Percentiles rank a stretch among this genome's conserved stretches.
phyloP scores from a whole-genome alignment of 2,329 filamentous ascomycete genomes.

The Teratosphaeria epicoccoides region DNA sequence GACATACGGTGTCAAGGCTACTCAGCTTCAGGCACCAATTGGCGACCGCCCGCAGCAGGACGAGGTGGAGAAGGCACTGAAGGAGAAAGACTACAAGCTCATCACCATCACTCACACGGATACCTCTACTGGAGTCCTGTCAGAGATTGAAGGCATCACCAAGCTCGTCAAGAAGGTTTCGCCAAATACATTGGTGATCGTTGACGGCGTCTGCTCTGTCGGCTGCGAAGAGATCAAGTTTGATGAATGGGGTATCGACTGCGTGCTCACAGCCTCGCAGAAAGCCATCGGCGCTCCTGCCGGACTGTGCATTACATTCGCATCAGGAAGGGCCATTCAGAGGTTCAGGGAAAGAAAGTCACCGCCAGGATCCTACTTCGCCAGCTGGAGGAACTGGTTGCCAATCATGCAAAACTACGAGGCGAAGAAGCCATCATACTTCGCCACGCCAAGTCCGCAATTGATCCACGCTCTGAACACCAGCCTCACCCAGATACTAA shows the following conservation, averaged over 20 bases:
- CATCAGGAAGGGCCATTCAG: slow-evolving; percentile 77
- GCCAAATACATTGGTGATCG: slow-evolving; percentile 80
- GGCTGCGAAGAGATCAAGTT: slow-evolving; percentile 93
- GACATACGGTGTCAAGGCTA: slow-evolving; percentile 82
- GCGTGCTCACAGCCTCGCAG: slow-evolving; percentile 85
- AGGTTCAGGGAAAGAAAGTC: slow-evolving; percentile 69
- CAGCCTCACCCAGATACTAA: slow-evolving; percentile 71
- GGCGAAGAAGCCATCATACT: slow-evolving; percentile 93
- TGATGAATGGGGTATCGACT: slow-evolving; percentile 88
- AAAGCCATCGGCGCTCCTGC: slow-evolving; percentile 96
- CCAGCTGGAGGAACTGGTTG: slow-evolving; percentile 93
- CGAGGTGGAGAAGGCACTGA: slow-evolving; percentile 79
- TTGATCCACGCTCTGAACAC: slow-evolving; percentile 89
- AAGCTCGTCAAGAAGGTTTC: slow-evolving; percentile 77
- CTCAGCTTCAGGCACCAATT: slow-evolving; percentile 79
- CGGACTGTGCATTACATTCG: slow-evolving; percentile 88
- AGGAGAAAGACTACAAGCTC: slow-evolving; percentile 85
- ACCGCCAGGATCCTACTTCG: slow-evolving; percentile 81
- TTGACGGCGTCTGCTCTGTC: slow-evolving; percentile 95
- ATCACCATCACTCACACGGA: slow-evolving; percentile 95
- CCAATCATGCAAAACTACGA: slow-evolving; percentile 99
- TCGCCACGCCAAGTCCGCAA: slow-evolving; percentile 91
- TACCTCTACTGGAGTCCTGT: slow-evolving; percentile 91
- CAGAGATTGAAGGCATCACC: slow-evolving; percentile 74
- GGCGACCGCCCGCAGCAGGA: slow-evolving; percentile 76